These are phyloP conservation scores for Naganishia vishniacii DNA, from an alignment of 768 basidiomycete species.

Conservation along the genomic window DNA sequence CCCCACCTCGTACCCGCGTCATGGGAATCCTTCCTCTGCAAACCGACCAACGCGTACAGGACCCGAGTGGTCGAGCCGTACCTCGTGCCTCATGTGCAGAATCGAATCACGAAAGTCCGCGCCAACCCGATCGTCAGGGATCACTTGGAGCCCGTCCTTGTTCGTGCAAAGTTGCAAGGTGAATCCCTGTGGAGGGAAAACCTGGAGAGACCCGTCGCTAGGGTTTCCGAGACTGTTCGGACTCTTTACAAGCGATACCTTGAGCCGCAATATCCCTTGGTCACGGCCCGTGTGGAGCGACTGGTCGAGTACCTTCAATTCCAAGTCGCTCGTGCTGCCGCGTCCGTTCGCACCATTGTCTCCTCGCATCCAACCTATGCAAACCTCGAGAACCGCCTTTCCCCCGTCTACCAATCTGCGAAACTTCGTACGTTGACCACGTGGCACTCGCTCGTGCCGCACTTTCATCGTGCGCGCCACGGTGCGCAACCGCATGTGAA, in stretches of 20 bases:
- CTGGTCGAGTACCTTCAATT: conserved; percentile 6
- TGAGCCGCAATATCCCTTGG: neutral
- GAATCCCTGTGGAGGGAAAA: neutral
- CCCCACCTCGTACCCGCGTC: conserved; percentile 16
- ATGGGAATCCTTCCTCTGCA: conserved; percentile 25
- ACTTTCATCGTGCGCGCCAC: conserved; percentile 6
- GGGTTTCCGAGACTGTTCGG: neutral
- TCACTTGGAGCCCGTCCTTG: conserved; percentile 13
- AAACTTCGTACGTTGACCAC: neutral
- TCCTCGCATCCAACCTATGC: conserved; percentile 11
- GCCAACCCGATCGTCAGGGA: conserved; percentile 20
- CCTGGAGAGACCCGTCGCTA: neutral
- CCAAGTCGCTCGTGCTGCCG: neutral
- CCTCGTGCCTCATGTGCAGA: conserved; percentile 23
- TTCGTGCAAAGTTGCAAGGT: conserved; percentile 3
- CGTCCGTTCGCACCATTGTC: neutral
- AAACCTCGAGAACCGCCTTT: neutral
- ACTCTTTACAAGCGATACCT: neutral
- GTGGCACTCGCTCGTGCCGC: neutral
- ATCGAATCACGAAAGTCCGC: conserved; percentile 14
- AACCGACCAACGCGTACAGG: conserved; percentile 27
- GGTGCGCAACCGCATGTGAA: conserved; percentile 11
- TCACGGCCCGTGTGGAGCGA: neutral
- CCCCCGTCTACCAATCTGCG: neutral
- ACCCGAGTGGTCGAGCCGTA: conserved; percentile 26